A percentile compares a stretch with the other conserved stretches of the same genome.
Evolutionary conservation across 495 filamentous ascomycete species (phyloP).

Genomic region (Aspergillus biplanus): DNA sequence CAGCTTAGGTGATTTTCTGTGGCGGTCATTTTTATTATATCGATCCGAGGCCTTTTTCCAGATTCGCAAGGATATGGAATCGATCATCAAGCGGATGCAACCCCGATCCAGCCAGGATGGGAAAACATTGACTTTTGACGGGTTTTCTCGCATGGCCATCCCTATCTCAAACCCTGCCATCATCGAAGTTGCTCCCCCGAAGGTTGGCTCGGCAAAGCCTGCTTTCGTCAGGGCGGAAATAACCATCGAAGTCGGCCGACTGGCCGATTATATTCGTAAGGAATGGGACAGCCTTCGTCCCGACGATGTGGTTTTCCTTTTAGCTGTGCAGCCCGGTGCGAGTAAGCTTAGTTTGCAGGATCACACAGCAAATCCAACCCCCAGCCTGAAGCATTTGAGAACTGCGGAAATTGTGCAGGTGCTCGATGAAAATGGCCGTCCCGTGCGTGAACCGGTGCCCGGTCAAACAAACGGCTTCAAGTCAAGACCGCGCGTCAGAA

Average conservation of each 20-base stretch:
- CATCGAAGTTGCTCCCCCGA: constrained; percentile 80
- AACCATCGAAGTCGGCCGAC: constrained; percentile 78
- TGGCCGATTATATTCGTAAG: constrained; percentile 71
- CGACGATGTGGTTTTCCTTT: constrained; percentile 88
- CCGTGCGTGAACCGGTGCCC: constrained; percentile 62
- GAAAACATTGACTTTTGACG: constrained; percentile 69
- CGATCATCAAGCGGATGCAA: constrained; percentile 74
- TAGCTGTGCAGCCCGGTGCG: constrained; percentile 63
- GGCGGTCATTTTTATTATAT: constrained; percentile 87
- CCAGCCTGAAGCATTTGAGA: constrained; percentile 71
- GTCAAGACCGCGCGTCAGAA: constrained; percentile 60
- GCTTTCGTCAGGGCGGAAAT: constrained; percentile 86
- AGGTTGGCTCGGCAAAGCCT: constrained; percentile 85
- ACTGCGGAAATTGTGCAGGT: constrained; percentile 87
- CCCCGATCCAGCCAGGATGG: constrained; percentile 66
- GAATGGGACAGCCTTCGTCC: constrained; percentile 92
- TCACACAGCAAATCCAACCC: constrained; percentile 49
- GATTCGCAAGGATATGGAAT: constrained; percentile 88
- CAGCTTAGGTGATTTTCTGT: constrained; percentile 92
- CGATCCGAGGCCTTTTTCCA: constrained; percentile 93
- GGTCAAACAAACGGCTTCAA: constrained; percentile 56
- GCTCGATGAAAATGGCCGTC: constrained; percentile 83
- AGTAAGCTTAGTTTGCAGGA: constrained; percentile 59
- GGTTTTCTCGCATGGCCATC: constrained; percentile 90
- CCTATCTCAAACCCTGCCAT: constrained; percentile 86